Conservation (phyloP, 1,284 basidiomycete genomes). For the Hymenochaete sp. region DNA sequence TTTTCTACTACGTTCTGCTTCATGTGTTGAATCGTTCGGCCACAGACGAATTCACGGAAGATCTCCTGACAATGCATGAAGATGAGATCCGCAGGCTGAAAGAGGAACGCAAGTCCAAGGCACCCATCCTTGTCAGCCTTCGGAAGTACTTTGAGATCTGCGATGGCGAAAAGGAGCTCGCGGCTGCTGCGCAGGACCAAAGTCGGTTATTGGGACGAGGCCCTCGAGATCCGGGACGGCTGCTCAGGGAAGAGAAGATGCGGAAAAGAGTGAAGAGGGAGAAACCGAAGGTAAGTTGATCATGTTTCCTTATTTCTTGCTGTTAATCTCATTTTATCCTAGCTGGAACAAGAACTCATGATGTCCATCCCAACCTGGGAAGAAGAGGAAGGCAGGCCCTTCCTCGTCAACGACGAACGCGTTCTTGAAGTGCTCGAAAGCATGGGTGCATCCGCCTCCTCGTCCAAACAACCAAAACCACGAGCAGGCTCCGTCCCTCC, state of each 20-base stretch:
- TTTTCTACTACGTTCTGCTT: background rate
- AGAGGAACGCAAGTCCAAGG: constrained; percentile 72
- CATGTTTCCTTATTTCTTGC: constrained; percentile 5
- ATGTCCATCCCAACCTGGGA: constrained; percentile 84
- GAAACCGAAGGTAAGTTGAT: constrained; percentile 77
- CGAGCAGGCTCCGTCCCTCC: constrained; percentile 46
- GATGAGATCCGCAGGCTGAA: constrained; percentile 76
- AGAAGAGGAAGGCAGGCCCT: constrained; percentile 62
- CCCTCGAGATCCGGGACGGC: constrained; percentile 64
- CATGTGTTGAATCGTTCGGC: constrained; percentile 1
- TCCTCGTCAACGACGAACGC: constrained; percentile 81
- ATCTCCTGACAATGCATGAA: constrained; percentile 82
- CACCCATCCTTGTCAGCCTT: constrained; percentile 67
- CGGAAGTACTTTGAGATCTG: constrained; percentile 90
- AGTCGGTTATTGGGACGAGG: constrained; percentile 69
- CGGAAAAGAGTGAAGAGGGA: constrained; percentile 90
- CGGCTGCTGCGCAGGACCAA: constrained; percentile 72
- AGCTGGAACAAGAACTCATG: constrained; percentile 88
- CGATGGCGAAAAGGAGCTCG: constrained; percentile 83
- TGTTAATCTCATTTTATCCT: constrained; percentile 8
- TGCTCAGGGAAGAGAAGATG: constrained; percentile 95
- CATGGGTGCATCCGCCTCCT: constrained; percentile 64
- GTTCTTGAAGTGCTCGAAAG: constrained; percentile 72
- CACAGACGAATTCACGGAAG: constrained; percentile 84
- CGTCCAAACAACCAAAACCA: constrained; percentile 41